phyloP scores from a whole-genome alignment of 768 basidiomycete species.

The Royoungia palumana region DNA sequence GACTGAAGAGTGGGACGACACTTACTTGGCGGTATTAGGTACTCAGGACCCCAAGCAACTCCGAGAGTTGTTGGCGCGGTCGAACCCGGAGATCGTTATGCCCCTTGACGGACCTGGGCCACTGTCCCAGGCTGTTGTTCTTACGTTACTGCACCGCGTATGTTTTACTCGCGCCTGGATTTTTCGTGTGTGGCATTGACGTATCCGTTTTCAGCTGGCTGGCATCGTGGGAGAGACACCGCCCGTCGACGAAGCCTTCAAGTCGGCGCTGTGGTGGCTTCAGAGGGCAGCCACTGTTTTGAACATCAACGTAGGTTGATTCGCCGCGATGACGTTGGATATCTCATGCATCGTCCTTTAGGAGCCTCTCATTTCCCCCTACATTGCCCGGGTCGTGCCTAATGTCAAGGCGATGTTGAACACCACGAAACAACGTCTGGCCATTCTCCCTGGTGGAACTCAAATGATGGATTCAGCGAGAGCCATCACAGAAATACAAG shows the following conservation, averaged over 20 bases:
- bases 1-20: conserved; percentile 80
- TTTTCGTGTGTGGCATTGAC: conserved; percentile 2
- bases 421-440: conserved; percentile 75
- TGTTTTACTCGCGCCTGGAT: conserved; percentile 27
- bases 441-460: conserved; percentile 71
- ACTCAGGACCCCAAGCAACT: conserved; percentile 73
- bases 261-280: conserved; percentile 83
- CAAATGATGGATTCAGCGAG: conserved; percentile 65
- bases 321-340: not conserved
- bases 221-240: conserved; percentile 71
- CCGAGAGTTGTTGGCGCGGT: conserved; percentile 67
- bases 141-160: conserved; percentile 81
- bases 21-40: conserved; percentile 72
- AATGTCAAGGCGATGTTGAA: conserved; percentile 74
- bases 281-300: conserved; percentile 69
- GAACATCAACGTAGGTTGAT: conserved; percentile 56
- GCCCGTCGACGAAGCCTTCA: conserved; percentile 77
- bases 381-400: conserved; percentile 76
- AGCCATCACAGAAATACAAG: conserved; percentile 72
- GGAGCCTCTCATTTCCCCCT: conserved; percentile 81
- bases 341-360: conserved; percentile 21
- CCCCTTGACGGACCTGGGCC: conserved; percentile 66
- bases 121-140: conserved; percentile 78
- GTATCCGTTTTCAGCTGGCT: conserved; percentile 51
- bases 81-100: conserved; percentile 78